Evolutionary conservation across 345 rosid genomes (phyloP).

Genomic region (Dimocarpus longan): DNA sequence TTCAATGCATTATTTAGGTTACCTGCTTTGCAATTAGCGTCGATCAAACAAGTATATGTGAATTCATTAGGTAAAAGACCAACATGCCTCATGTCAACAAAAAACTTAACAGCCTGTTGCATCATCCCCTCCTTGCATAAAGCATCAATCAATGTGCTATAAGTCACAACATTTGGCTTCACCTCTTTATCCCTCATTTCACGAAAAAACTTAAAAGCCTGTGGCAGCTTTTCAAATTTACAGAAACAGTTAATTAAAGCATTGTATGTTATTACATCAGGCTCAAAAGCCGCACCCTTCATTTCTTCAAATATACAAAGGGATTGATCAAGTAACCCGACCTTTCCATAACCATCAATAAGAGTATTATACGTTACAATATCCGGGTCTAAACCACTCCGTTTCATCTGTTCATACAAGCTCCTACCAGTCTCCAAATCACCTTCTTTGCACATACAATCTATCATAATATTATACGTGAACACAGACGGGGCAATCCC

Average conservation of each 20-base stretch:
- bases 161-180: conserved; percentile 64
- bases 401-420: conserved; percentile 62
- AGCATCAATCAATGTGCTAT: conserved; percentile 71
- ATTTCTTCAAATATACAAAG: conserved; percentile 52
- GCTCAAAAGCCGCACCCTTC: conserved; percentile 50
- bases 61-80: conserved; percentile 68
- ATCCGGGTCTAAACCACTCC: conserved; percentile 55
- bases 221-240: conserved; percentile 43
- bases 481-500: conserved; percentile 56
- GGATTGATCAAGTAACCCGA: conserved; percentile 52
- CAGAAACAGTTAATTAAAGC: conserved; percentile 66
- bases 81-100: conserved; percentile 63
- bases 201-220: conserved; percentile 48
- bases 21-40: conserved; percentile 63
- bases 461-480: conserved; percentile 71
- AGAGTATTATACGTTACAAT: conserved; percentile 72
- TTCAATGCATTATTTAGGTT: conserved; percentile 55
- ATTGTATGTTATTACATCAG: conserved; percentile 68
- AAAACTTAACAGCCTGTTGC: conserved; percentile 58
- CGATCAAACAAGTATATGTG: conserved; percentile 70
- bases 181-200: conserved; percentile 58
- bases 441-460: conserved; percentile 67
- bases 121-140: conserved; percentile 75
- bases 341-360: conserved; percentile 70
- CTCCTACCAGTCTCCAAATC: conserved; percentile 47